These are phyloP conservation scores for Cyclotella baltica DNA, from an alignment of 108 stramenopile species.

Conservation along the genomic window DNA sequence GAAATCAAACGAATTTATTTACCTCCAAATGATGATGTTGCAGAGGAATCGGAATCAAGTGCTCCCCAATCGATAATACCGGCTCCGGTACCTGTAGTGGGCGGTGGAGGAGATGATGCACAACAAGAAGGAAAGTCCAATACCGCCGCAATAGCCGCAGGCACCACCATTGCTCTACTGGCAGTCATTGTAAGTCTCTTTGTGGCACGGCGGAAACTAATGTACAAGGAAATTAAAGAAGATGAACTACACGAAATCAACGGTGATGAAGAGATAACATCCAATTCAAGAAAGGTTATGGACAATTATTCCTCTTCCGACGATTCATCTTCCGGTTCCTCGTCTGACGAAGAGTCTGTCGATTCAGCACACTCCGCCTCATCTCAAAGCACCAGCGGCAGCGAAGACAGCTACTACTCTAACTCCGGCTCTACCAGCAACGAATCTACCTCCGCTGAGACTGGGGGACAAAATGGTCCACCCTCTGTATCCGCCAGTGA, in stretches of 20 bases:
- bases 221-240: neutral
- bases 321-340: constrained; percentile 1
- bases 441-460: neutral
- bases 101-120: neutral
- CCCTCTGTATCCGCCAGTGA: constrained; percentile 21
- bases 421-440: constrained; percentile 15
- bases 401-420: constrained; percentile 15
- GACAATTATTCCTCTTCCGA: constrained; percentile 11
- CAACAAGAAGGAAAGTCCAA: constrained; percentile 3
- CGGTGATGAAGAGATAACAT: constrained; percentile 1
- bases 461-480: constrained; percentile 11
- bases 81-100: neutral
- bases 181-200: constrained; percentile 17
- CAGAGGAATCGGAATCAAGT: too few species aligned
- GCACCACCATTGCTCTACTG: constrained; percentile 14
- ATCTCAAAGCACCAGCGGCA: constrained; percentile 1
- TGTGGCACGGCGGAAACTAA: constrained; percentile 14
- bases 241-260: neutral
- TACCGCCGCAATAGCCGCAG: constrained; percentile 27
- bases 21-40: neutral
- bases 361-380: neutral
- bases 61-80: neutral
- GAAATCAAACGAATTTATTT: constrained; percentile 19
- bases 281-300: neutral
- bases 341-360: constrained; percentile 6